A percentile compares a stretch with the other conserved stretches of the same genome.
phyloP scores from a whole-genome alignment of 78 protist species.

The Speleostelium caveatum region DNA sequence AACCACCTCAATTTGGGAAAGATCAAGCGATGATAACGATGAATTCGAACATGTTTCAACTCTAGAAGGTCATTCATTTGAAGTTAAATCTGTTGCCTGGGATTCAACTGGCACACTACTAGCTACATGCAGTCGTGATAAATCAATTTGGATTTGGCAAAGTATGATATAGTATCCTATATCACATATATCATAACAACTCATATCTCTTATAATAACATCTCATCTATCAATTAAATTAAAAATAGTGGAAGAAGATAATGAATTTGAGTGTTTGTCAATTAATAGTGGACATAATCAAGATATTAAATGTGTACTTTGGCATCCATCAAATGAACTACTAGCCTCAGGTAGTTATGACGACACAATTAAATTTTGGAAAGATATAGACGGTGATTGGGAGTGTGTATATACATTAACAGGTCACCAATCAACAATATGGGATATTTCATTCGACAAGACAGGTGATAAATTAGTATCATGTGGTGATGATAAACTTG shows the following conservation, averaged over 20 bases:
- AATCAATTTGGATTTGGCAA: constrained; percentile 97
- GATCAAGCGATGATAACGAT: background rate
- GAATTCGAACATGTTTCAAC: constrained; percentile 82
- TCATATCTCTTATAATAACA: background rate
- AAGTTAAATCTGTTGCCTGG: constrained; percentile 95
- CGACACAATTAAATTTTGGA: constrained; percentile 91
- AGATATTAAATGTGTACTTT: constrained; percentile 94
- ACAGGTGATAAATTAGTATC: constrained; percentile 80
- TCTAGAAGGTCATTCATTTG: constrained; percentile 96
- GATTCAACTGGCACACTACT: constrained; percentile 82
- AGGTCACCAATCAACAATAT: constrained; percentile 95
- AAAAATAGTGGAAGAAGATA: constrained; percentile 77
- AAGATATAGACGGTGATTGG: constrained; percentile 95
- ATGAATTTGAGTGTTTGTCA: constrained; percentile 91
- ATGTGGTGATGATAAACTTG: constrained; percentile 17
- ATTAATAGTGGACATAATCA: constrained; percentile 94
- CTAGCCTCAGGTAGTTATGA: constrained; percentile 91
- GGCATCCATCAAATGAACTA: constrained; percentile 87
- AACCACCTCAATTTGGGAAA: constrained; percentile 82
- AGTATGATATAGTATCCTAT: background rate
- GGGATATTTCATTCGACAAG: constrained; percentile 89
- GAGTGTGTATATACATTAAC: constrained; percentile 80
- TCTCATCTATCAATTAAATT: background rate
- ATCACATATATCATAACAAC: background rate
- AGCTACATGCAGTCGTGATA: constrained; percentile 98